These are phyloP conservation scores for Pseudomassariella vexata DNA, from an alignment of 2,329 filamentous ascomycete genomes.

Conservation along the genomic window DNA sequence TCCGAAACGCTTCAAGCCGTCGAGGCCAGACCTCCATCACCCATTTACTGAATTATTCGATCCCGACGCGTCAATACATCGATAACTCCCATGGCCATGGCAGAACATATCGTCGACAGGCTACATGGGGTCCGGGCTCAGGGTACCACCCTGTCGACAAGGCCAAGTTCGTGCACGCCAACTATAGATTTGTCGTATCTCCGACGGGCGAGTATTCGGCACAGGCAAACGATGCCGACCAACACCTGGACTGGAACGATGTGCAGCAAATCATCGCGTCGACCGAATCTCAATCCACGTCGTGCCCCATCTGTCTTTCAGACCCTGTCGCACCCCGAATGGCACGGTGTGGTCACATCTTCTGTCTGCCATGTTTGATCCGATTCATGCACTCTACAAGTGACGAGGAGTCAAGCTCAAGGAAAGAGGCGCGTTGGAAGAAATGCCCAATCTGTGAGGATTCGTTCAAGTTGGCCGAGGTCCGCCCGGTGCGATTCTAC, in stretches of 20 bases:
- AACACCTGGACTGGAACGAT: slow-evolving; percentile 83
- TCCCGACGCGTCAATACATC: slow-evolving; percentile 67
- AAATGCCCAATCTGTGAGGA: slow-evolving; percentile 97
- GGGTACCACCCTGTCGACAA: slow-evolving; percentile 90
- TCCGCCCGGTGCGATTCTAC: slow-evolving; percentile 85
- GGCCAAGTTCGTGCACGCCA: slow-evolving; percentile 87
- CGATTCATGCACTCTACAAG: slow-evolving; percentile 87
- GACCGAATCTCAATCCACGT: slow-evolving; percentile 77
- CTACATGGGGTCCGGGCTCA: slow-evolving; percentile 79
- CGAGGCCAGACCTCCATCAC: slow-evolving; percentile 96
- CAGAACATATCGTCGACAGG: slow-evolving; percentile 61
- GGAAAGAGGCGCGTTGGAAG: slow-evolving; percentile 76
- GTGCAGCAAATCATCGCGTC: slow-evolving; percentile 91
- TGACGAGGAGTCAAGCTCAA: slow-evolving; percentile 60
- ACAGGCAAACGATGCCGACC: slow-evolving; percentile 80
- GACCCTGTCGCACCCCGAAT: slow-evolving; percentile 91
- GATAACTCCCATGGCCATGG: slow-evolving; percentile 42
- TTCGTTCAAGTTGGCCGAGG: slow-evolving; percentile 85
- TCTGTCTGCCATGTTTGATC: slow-evolving; percentile 87
- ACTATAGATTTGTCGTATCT: slow-evolving; percentile 93
- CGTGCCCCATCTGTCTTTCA: slow-evolving; percentile 91
- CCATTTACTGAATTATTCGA: slow-evolving; percentile 86
- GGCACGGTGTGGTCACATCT: slow-evolving; percentile 96
- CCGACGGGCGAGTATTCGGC: slow-evolving; percentile 72
- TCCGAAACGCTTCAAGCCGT: slow-evolving; percentile 57